Conservation (phyloP, 805 yeast species). For the Pichia pseudocactophila region DNA sequence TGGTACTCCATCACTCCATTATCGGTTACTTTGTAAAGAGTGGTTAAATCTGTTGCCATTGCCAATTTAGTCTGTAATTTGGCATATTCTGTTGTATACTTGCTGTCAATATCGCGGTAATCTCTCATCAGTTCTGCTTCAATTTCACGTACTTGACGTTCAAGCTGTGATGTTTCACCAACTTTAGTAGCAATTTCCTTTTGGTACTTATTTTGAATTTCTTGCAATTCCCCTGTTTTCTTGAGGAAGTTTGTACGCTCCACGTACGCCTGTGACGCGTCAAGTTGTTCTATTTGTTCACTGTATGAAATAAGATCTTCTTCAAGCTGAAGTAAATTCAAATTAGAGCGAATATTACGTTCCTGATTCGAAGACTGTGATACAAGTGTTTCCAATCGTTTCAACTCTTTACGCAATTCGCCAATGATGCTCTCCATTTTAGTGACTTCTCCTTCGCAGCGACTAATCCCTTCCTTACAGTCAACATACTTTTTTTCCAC, state of each 20-base stretch:
- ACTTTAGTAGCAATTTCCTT: constrained; percentile 61
- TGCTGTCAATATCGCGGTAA: constrained; percentile 54
- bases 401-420: constrained; percentile 45
- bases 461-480: constrained; percentile 19
- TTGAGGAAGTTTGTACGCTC: constrained; percentile 54
- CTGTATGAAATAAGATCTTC: constrained; percentile 27
- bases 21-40: constrained; percentile 80
- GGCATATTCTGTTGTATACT: constrained; percentile 63
- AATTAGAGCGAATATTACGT: constrained; percentile 41
- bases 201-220: constrained; percentile 44
- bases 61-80: constrained; percentile 66
- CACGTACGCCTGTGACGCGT: constrained; percentile 40
- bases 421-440: constrained; percentile 42
- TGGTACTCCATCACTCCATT: constrained; percentile 91
- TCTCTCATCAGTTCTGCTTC: constrained; percentile 59
- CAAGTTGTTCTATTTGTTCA: constrained; percentile 26
- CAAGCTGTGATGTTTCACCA: constrained; percentile 82
- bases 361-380: constrained; percentile 52
- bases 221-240: constrained; percentile 42
- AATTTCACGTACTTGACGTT: constrained; percentile 54
- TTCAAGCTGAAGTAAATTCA: constrained; percentile 36
- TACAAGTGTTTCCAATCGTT: constrained; percentile 52
- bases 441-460: constrained; percentile 15
- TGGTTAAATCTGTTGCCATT: constrained; percentile 71
- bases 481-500: constrained; percentile 13